Evolutionary conservation across 2,329 filamentous ascomycete genomes (phyloP), one percentile per base, ranked within the genome.

Genomic region (Aspergillus japonicus): DNA sequence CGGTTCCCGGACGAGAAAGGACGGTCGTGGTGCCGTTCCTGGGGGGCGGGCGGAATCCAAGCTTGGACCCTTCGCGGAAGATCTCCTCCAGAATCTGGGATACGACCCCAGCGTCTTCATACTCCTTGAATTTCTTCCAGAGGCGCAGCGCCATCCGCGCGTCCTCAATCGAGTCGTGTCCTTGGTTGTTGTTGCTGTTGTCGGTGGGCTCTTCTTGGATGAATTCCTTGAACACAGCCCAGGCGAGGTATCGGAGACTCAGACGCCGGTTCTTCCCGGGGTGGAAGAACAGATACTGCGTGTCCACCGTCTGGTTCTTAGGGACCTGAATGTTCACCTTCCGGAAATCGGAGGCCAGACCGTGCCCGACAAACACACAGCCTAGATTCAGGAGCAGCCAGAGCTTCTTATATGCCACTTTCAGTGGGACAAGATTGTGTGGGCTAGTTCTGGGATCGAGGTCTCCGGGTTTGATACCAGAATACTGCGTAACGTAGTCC

Each of bases 301-400:
- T 99, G 76, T 99, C 95, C 57, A 99, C 92, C 39, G 96, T 89
- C 74, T 99, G 95, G 3, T 85, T 77, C 72, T 89, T 91, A 1
- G 96, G 95, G 0, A 99, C 90, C 73, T 97, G 91, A 58, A 99
- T 97, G 75, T 99, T 99, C 77, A 96, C 96, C 58, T 96, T 96
- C 56, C 95, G 91, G 78, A 99, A 98, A 76, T 99, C 95, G 68
- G 95, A 94, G 66, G 91, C 91, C 47, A 99, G 82, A 4, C 94
- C 94, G 71, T 99, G 95, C 2, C 95, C 95, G 5, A 99, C 85
- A 73, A 99, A 99, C 63, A 91, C 87, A 77, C 92, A 96, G 51
- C 95, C 95, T 0, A 98, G 83, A 72, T 99, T 99, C 33, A 99
- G 85, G 19, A 99, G 83, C 16, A 98, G 86, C 96, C 96, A 99